A percentile compares a stretch with the other conserved stretches of the same genome.
Conservation (phyloP, 2,329 filamentous ascomycete species). For the Neofusicoccum kwambonambiense region DNA sequence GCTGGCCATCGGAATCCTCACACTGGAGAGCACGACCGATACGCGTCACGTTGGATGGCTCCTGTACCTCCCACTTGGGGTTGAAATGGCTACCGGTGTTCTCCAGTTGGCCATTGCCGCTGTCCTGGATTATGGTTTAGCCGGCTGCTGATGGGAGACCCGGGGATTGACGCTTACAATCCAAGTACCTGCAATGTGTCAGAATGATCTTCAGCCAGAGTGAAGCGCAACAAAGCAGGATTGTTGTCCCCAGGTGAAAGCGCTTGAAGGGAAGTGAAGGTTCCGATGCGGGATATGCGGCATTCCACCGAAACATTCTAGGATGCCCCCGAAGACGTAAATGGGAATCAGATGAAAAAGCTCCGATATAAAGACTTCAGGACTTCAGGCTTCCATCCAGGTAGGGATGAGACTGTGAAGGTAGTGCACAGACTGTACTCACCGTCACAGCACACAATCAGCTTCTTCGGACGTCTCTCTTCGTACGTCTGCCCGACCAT, state of each 20-base stretch:
- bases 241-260: too few relatives aligned
- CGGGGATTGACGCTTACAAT: background rate
- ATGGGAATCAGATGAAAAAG: too few relatives aligned
- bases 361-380: too few relatives aligned
- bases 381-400: too few relatives aligned
- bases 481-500: background rate
- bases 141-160: background rate
- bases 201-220: background rate
- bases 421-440: background rate
- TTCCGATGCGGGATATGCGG: too few relatives aligned
- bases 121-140: slow-evolving; percentile 1
- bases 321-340: too few relatives aligned
- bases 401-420: too few relatives aligned
- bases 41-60: slow-evolving; percentile 41
- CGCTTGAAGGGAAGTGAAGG: too few relatives aligned
- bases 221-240: too few relatives aligned
- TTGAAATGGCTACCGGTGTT: slow-evolving; percentile 2
- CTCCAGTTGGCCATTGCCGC: slow-evolving; percentile 18
- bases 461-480: slow-evolving; percentile 12
- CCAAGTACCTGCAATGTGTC: background rate
- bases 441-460: slow-evolving; percentile 18
- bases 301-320: too few relatives aligned
- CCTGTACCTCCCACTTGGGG: slow-evolving; percentile 17
- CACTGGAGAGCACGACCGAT: slow-evolving; percentile 36
- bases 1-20: slow-evolving; percentile 28